Percentiles rank a stretch among this genome's conserved stretches.
Conservation (phyloP, 805 yeast species). For the Wickerhamomyces mucosus region DNA sequence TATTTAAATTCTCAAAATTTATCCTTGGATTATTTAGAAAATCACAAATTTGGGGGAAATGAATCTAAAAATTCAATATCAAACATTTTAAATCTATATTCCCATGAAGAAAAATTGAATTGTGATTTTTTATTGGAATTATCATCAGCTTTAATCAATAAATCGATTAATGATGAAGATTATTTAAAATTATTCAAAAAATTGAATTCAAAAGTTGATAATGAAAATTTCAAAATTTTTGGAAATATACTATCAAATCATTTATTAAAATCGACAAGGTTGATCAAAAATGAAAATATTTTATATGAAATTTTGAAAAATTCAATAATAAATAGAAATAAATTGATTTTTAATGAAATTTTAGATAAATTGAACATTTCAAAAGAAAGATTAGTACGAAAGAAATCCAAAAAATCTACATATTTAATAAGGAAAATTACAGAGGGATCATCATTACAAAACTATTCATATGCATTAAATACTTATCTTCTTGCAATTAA, state of each 20-base stretch:
- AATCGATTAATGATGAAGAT: neutral
- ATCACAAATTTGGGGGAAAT: neutral
- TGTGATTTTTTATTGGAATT: neutral
- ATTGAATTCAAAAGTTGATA: conserved; percentile 1
- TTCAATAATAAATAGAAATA: conserved; percentile 4
- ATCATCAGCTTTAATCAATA: neutral
- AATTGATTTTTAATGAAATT: conserved; percentile 2
- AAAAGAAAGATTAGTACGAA: neutral
- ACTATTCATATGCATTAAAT: neutral
- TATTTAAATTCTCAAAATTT: neutral
- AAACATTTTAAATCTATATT: neutral
- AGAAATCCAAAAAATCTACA: neutral
- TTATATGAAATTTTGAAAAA: conserved; percentile 1
- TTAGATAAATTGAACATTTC: conserved; percentile 3
- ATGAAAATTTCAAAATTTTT: conserved; percentile 6
- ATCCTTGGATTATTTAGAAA: neutral
- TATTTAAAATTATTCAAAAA: neutral
- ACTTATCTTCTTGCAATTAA: neutral
- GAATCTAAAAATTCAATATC: neutral
- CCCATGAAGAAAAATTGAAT: neutral
- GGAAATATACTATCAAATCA: conserved; percentile 1
- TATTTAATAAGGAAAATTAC: neutral
- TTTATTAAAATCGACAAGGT: neutral
- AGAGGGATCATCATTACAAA: neutral
- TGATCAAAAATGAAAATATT: neutral